Percentiles rank a stretch among this genome's conserved stretches.
These are phyloP conservation scores for Breynia disticha DNA, from an alignment of 441 rosid genomes.

Conservation along the genomic window DNA sequence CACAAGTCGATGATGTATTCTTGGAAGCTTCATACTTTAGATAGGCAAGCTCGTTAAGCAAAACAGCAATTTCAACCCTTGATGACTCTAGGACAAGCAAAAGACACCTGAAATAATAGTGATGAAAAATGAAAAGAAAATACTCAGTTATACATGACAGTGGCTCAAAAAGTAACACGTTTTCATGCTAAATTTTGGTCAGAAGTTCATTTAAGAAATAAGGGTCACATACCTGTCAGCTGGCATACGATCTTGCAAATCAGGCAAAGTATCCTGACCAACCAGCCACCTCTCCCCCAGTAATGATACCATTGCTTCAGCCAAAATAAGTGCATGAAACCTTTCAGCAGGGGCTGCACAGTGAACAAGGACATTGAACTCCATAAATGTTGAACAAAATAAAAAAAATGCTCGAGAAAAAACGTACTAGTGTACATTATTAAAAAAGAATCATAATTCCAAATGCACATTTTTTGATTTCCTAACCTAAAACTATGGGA, in stretches of 20 bases:
- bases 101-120: constrained; percentile 54
- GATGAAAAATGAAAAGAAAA: constrained; percentile 3
- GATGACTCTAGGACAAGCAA: constrained; percentile 81
- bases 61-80: constrained; percentile 79
- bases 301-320: constrained; percentile 56
- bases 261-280: constrained; percentile 40
- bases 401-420: neutral
- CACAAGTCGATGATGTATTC: constrained; percentile 38
- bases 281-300: constrained; percentile 69
- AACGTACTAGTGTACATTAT: too few relatives aligned
- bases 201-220: neutral
- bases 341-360: constrained; percentile 69
- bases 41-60: constrained; percentile 79
- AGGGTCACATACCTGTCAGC: constrained; percentile 44
- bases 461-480: neutral
- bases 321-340: constrained; percentile 72
- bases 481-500: constrained; percentile 1
- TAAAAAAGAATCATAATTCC: neutral
- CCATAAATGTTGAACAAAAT: neutral
- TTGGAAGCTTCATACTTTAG: constrained; percentile 74
- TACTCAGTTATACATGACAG: neutral
- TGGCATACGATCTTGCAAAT: constrained; percentile 44
- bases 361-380: constrained; percentile 7
- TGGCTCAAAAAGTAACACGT: too few relatives aligned
- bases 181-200: neutral